Percentiles rank a stretch among this genome's conserved stretches.
Evolutionary conservation across 305 asterid species (phyloP).

Genomic region (Striga hermonthica): DNA sequence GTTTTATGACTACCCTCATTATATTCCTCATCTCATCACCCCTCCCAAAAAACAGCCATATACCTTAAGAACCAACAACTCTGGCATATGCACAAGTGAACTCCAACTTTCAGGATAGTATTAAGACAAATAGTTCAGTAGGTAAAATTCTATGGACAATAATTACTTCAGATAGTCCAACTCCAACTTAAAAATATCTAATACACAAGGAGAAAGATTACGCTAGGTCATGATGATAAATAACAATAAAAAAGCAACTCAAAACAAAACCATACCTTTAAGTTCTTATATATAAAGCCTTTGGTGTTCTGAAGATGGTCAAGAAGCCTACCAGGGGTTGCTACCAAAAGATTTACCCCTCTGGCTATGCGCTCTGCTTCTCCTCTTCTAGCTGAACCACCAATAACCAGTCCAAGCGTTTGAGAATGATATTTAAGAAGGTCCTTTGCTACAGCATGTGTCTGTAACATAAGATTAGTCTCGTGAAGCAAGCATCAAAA

Average conservation of each 20-base stretch:
- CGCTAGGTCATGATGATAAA: background rate
- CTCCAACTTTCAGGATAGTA: no score
- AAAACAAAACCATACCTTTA: constrained; percentile 46
- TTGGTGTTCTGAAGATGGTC: constrained; percentile 90
- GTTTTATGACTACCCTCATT: no score
- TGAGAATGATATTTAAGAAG: constrained; percentile 87
- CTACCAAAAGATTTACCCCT: constrained; percentile 76
- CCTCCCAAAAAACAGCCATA: no score
- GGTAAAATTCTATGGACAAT: no score
- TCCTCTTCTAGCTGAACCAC: constrained; percentile 68
- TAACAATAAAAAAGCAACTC: background rate
- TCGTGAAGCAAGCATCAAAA: no score
- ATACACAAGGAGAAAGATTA: no score
- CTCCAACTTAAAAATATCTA: no score
- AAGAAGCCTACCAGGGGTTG: constrained; percentile 94
- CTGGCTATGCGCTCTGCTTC: constrained; percentile 84
- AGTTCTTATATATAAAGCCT: constrained; percentile 74
- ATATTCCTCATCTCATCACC: no score
- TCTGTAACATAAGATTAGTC: constrained; percentile 39
- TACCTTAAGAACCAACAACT: no score
- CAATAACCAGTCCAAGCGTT: constrained; percentile 76
- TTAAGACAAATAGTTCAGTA: no score
- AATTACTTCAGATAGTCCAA: no score
- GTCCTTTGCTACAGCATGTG: constrained; percentile 84
- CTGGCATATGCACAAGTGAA: no score